Percentiles rank a stretch among this genome's conserved stretches.
Conservation (phyloP, 75 land plant genomes). For the Pinus tabuliformis region DNA sequence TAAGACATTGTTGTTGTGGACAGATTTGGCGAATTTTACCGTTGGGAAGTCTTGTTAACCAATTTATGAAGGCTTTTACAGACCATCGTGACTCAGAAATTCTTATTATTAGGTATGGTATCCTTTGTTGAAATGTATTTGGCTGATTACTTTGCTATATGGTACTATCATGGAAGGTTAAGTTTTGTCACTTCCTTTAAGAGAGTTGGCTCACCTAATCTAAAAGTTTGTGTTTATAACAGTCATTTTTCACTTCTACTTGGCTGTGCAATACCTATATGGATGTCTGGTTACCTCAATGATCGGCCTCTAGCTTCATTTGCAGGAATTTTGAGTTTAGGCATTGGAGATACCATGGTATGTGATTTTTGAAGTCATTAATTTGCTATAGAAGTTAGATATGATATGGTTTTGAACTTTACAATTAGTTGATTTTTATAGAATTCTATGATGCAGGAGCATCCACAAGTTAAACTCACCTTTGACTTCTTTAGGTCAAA, state of each 20-base stretch:
- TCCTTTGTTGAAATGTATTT: not conserved
- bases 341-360: slow-evolving; percentile 98
- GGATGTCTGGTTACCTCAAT: slow-evolving; percentile 66
- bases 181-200: slow-evolving; percentile 2
- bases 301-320: slow-evolving; percentile 92
- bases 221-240: slow-evolving; percentile 9
- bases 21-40: slow-evolving; percentile 86
- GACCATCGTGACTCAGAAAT: slow-evolving; percentile 95
- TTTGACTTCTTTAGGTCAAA: too few relatives aligned
- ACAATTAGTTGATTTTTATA: not conserved
- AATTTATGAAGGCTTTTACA: slow-evolving; percentile 92
- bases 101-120: slow-evolving; percentile 70
- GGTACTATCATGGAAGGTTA: not conserved
- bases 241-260: slow-evolving; percentile 95
- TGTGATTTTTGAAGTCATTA: not conserved
- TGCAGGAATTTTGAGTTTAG: slow-evolving; percentile 97
- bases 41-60: slow-evolving; percentile 58
- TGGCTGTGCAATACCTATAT: slow-evolving; percentile 95
- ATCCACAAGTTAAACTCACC: too few relatives aligned
- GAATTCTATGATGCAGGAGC: not conserved
- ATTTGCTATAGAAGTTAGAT: not conserved
- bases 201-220: not conserved
- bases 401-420: not conserved
- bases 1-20: not conserved
- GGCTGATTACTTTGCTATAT: not conserved